phyloP scores from a whole-genome alignment of 176 grass and related monocot species.

The Puccinellia tenuiflora region DNA sequence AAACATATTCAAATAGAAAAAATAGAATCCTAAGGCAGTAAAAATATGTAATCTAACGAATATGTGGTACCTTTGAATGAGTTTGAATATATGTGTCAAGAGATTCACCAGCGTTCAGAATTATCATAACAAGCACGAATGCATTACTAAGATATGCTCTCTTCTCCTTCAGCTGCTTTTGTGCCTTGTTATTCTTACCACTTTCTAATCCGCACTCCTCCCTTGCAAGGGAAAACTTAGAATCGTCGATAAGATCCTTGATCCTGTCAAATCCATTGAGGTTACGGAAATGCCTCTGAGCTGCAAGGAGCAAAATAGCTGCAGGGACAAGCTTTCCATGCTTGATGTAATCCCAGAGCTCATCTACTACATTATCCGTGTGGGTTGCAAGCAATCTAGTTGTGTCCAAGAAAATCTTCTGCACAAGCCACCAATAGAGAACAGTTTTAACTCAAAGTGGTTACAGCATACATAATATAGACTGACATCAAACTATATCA shows the following conservation, averaged over 20 bases:
- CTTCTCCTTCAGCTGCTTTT: background rate
- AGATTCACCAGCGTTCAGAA: background rate
- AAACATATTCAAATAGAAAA: too few species aligned
- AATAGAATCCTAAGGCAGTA: background rate
- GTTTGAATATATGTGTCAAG: background rate
- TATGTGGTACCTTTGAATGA: background rate
- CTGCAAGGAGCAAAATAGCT: background rate
- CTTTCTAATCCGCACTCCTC: background rate
- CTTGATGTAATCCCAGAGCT: background rate
- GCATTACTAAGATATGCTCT: background rate
- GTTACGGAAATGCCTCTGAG: background rate
- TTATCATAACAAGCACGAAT: background rate
- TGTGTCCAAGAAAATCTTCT: background rate
- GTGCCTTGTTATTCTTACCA: background rate
- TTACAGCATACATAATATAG: background rate
- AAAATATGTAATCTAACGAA: background rate
- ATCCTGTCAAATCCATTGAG: background rate
- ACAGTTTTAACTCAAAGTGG: background rate
- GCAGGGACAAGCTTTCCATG: background rate
- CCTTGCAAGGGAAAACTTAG: background rate
- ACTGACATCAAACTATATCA: background rate
- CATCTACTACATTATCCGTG: background rate
- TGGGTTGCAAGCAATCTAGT: background rate
- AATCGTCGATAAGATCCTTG: background rate
- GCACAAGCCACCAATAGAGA: background rate